Conservation (phyloP, 1,139 yeast species). For the Yamadazyma jaroonii region DNA sequence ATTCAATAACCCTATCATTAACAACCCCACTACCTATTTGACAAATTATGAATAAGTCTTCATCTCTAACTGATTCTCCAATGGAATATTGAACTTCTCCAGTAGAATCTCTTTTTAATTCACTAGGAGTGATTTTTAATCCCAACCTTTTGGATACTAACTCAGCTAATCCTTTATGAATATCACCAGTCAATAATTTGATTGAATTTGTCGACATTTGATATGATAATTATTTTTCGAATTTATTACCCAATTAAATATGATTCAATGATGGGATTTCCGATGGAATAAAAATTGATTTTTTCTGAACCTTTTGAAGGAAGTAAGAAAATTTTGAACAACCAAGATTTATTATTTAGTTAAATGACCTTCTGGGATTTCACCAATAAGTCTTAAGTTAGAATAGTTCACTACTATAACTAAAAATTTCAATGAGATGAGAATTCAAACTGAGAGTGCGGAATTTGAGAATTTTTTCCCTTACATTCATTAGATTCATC, state of each 20-base stretch:
- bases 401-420: neutral
- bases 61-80: slow-evolving; percentile 95
- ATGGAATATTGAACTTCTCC: slow-evolving; percentile 86
- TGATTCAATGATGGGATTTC: neutral
- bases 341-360: neutral
- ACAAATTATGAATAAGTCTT: slow-evolving; percentile 78
- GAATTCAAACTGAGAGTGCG: neutral
- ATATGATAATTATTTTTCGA: neutral
- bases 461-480: neutral
- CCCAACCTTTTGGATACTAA: slow-evolving; percentile 67
- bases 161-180: slow-evolving; percentile 85
- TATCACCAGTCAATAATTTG: slow-evolving; percentile 84
- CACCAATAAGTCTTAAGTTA: slow-evolving; percentile 1
- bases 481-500: slow-evolving; percentile 2
- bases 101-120: slow-evolving; percentile 67
- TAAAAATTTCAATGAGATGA: slow-evolving; percentile 1
- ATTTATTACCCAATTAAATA: neutral
- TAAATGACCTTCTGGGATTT: neutral
- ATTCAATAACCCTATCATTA: slow-evolving; percentile 81
- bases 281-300: neutral
- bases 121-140: slow-evolving; percentile 59
- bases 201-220: slow-evolving; percentile 78
- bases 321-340: no score
- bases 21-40: slow-evolving; percentile 93
- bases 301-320: neutral